Evolutionary conservation across 352 stramenopile species (phyloP).

Genomic region (Globisporangium perplexum): DNA sequence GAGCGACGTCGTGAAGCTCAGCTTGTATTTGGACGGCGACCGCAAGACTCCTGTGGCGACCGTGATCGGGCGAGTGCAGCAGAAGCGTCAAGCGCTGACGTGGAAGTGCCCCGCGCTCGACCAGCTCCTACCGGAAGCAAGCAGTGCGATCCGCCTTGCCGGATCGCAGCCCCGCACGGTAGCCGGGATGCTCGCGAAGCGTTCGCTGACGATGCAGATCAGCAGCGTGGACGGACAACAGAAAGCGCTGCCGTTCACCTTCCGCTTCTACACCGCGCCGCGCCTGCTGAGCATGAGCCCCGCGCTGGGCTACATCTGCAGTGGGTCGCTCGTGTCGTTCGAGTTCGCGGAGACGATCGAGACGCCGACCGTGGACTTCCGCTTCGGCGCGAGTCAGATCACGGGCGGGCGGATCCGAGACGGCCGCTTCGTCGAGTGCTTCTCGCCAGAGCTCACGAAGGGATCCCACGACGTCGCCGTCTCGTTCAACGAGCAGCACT

Average conservation of each 20-base stretch:
- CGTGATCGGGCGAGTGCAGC: conserved; percentile 29
- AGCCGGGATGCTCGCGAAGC: conserved; percentile 36
- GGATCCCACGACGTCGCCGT: conserved; percentile 40
- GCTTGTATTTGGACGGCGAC: conserved; percentile 23
- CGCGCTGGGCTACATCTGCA: conserved; percentile 51
- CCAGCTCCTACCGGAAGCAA: neutral
- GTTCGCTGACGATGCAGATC: conserved; percentile 44
- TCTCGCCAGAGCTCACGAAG: conserved; percentile 41
- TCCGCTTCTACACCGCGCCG: conserved; percentile 52
- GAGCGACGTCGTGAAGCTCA: conserved; percentile 36
- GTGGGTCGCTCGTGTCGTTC: conserved; percentile 56
- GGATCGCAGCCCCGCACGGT: neutral
- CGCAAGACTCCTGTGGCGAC: conserved; percentile 11
- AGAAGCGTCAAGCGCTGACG: conserved; percentile 36
- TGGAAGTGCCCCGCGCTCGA: conserved; percentile 48
- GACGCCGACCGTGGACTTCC: conserved; percentile 53
- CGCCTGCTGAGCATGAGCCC: conserved; percentile 47
- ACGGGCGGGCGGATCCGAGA: conserved; percentile 30
- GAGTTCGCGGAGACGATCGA: conserved; percentile 54
- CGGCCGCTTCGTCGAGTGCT: conserved; percentile 52
- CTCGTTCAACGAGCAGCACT: conserved; percentile 71
- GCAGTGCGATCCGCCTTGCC: neutral
- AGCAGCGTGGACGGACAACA: conserved; percentile 50
- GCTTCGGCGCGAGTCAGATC: conserved; percentile 35
- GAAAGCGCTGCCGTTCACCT: conserved; percentile 38